Conservation (phyloP, 1,284 basidiomycete species). For the Coriolopsis trogii region DNA sequence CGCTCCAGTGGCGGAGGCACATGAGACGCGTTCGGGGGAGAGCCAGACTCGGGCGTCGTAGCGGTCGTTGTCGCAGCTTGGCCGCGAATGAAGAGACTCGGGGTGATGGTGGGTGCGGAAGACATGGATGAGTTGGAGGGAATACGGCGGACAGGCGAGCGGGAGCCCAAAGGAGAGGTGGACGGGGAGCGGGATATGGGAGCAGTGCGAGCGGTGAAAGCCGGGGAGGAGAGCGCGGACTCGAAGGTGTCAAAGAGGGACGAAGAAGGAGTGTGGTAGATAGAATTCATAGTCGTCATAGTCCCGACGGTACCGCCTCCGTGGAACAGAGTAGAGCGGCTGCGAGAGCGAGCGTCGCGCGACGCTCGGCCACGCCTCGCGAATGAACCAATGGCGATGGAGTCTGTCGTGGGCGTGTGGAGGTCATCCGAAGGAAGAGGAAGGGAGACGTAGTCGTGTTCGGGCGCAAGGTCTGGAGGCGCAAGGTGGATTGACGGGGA, state of each 20-base stretch:
- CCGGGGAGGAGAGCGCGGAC: constrained; percentile 63
- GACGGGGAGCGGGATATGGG: constrained; percentile 33
- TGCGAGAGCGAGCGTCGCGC: constrained; percentile 44
- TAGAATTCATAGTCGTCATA: constrained; percentile 55
- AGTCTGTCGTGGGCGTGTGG: constrained; percentile 30
- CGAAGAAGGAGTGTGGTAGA: constrained; percentile 76
- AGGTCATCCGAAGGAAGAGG: constrained; percentile 22
- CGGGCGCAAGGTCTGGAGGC: constrained; percentile 6
- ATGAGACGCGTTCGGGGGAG: constrained; percentile 24
- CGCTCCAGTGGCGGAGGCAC: constrained; percentile 41
- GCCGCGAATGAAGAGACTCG: constrained; percentile 53
- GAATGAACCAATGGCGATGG: constrained; percentile 34
- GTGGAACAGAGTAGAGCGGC: constrained; percentile 43
- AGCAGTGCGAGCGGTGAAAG: constrained; percentile 36
- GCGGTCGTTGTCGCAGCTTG: constrained; percentile 26
- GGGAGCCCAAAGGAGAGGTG: constrained; percentile 25
- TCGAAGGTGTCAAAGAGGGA: constrained; percentile 56
- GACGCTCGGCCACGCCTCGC: constrained; percentile 32
- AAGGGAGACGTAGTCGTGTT: constrained; percentile 8
- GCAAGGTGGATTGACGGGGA: constrained; percentile 28
- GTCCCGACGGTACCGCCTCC: constrained; percentile 53
- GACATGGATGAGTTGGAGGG: constrained; percentile 50
- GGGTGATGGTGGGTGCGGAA: constrained; percentile 62
- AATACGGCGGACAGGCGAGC: constrained; percentile 43
- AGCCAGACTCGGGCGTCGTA: constrained; percentile 28